Evolutionary conservation across 371 early-diverging fungal species (phyloP).

Genomic region (Saksenaea oblongispora): DNA sequence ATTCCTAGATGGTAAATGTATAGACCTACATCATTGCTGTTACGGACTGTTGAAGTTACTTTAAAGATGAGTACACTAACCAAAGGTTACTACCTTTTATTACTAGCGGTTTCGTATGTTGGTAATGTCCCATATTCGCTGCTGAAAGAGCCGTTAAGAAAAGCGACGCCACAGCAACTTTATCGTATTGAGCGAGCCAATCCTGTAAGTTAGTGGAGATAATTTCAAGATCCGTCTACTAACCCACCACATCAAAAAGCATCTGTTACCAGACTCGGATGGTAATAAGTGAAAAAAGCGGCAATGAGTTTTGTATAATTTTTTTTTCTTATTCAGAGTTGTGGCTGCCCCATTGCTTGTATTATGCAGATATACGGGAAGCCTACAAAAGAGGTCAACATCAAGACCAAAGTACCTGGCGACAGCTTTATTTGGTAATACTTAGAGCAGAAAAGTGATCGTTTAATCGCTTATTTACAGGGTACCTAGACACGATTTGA

Average conservation of each 20-base stretch:
- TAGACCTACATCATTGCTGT: neutral
- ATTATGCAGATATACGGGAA: constrained; percentile 34
- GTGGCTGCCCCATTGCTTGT: constrained; percentile 40
- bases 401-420: constrained; percentile 30
- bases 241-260: constrained; percentile 15
- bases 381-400: constrained; percentile 32
- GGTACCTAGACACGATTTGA: constrained; percentile 25
- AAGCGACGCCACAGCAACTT: constrained; percentile 43
- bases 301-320: neutral
- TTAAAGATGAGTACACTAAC: neutral
- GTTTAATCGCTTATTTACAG: neutral
- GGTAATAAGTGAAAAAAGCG: constrained; percentile 20
- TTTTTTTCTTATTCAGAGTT: constrained; percentile 25
- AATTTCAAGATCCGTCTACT: neutral
- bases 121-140: constrained; percentile 39
- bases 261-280: constrained; percentile 32
- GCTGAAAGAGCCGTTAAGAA: constrained; percentile 26
- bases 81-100: neutral
- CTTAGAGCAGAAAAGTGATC: neutral
- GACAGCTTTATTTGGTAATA: constrained; percentile 36
- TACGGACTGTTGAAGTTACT: neutral
- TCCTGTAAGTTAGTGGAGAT: constrained; percentile 29
- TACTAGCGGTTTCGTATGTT: constrained; percentile 32
- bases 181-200: constrained; percentile 41
- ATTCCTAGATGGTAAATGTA: constrained; percentile 37